Evolutionary conservation across 2,329 filamentous ascomycete species (phyloP), one percentile per base, ranked within the genome.

Genomic region (Alternaria infectoria): DNA sequence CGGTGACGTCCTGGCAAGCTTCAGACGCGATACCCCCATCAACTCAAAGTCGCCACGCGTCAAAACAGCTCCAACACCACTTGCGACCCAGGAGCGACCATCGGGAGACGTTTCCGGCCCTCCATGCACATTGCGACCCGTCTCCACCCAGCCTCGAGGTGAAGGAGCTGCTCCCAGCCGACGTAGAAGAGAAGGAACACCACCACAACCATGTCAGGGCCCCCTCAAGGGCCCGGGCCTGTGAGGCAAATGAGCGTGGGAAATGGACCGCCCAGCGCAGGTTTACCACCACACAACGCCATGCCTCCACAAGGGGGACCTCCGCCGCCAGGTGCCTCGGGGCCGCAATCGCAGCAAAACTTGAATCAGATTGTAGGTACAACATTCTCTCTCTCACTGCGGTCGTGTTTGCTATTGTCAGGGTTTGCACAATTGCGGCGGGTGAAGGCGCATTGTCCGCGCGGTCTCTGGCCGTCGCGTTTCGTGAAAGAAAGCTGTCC

Each of bases 321-420:
- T 63, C 80, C 85, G 63, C 80, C 85, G 63, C 79, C 83, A 66
- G 74, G 80, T 71, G 79, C 84, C 61, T 77, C 83, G 51, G 80
- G 74, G n/a, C 71, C 79, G 13, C 90, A 93, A 81, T 93, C 91
- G 3, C 93, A 95, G 67, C 93, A 96, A 74, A 97, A 97, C 76
- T 81, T 97, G 2, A 98, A 98, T 74, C 93, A 97, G 72, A 98
- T 98, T 81, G 95, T 97, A 86, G 87, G 94, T 85, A 26, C 19
- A 47, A 10, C n/a, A 47, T 43, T 56, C 51, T 25, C 32, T 28
- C 26, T 8, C 47, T n/a, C n/a, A 5, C 36, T 40, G 15, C n/a
- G 0, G 5, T 21, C 9, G n/a, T 30, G 5, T 52, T 17, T 25
- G 13, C 17, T 26, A 23, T 40, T 49, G 6, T 59, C n/a, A 12